Evolutionary conservation across 495 filamentous ascomycete species (phyloP), one percentile per base, ranked within the genome.

Genomic region (Xylaria telfairii): DNA sequence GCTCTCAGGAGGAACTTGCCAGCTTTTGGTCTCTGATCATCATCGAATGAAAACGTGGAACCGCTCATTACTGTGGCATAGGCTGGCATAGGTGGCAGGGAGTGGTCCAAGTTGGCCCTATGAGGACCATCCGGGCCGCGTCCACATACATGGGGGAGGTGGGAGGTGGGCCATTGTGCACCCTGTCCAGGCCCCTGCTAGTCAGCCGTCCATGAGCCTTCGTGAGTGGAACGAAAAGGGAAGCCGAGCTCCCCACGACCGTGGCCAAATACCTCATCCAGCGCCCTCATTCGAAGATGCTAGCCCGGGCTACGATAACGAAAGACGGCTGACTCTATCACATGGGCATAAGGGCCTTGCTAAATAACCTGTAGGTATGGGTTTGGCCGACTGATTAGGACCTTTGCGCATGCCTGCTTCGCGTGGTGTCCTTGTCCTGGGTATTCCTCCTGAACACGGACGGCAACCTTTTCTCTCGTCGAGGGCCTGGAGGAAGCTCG

Each of bases 21-120:
- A 66, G 72, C 71, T 75, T 72, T 73, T 71, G 70, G 72, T 72
- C 74, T 71, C 74, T 73, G 72, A 65, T 49, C 72, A 68, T 51
- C 60, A 70, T 76, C 76, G 74, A 78, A 78, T 78, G 76, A 74
- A 75, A 73, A 67, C 69, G 68, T 70, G 54, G 66, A 78, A 65
- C 47, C 67, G 30, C 76, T 72, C 71, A 76, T 76, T 72, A 73
- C 74, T 67, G 66, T 68, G 76, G 74, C 74, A 74, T 72, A 70
- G 76, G 74, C 74, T 68, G 76, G 74, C 74, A 74, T 72, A 70
- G 76, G 74, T 75, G 73, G 76, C 73, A 78, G 71, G 73, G 65
- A 74, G 73, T 76, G 76, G 74, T 67, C 74, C 76, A 64, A 73
- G 74, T 78, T 74, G 71, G 74, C 74, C 76, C 76, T 78, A 78